Evolutionary conservation across 2,329 filamentous ascomycete genomes (phyloP).

Genomic region (Hysterium pulicare): DNA sequence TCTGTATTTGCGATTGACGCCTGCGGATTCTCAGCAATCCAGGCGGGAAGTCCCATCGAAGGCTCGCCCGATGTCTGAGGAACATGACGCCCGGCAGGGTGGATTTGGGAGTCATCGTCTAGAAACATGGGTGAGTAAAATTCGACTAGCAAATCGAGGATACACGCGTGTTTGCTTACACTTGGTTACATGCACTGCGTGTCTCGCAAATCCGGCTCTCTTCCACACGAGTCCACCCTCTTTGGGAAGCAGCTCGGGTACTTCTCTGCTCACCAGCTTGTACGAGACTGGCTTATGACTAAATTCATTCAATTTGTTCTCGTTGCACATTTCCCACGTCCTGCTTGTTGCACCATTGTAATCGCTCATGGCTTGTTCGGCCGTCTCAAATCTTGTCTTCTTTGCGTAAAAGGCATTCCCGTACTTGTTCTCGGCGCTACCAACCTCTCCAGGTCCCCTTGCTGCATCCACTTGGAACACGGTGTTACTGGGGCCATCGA

Average conservation of each 20-base stretch:
- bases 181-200: constrained; percentile 84
- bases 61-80: constrained; percentile 82
- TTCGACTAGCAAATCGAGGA: no score
- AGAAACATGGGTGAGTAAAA: no score
- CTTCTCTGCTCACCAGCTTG: constrained; percentile 85
- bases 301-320: constrained; percentile 77
- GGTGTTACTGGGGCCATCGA: constrained; percentile 82
- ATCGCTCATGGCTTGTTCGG: constrained; percentile 67
- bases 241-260: constrained; percentile 75
- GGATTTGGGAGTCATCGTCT: constrained; percentile 79
- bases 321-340: constrained; percentile 90
- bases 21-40: constrained; percentile 67
- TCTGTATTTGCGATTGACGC: constrained; percentile 75
- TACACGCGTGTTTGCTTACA: no score
- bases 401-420: constrained; percentile 88
- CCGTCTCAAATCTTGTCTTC: constrained; percentile 74
- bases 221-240: constrained; percentile 83
- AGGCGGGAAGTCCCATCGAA: constrained; percentile 67
- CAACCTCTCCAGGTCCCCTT: constrained; percentile 68
- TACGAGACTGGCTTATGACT: constrained; percentile 82
- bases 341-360: constrained; percentile 76
- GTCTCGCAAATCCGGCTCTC: constrained; percentile 79
- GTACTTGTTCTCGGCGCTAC: constrained; percentile 78
- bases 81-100: constrained; percentile 82
- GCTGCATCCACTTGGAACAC: constrained; percentile 79